phyloP scores from a whole-genome alignment of 495 filamentous ascomycete species.

The Lepraria neglecta region DNA sequence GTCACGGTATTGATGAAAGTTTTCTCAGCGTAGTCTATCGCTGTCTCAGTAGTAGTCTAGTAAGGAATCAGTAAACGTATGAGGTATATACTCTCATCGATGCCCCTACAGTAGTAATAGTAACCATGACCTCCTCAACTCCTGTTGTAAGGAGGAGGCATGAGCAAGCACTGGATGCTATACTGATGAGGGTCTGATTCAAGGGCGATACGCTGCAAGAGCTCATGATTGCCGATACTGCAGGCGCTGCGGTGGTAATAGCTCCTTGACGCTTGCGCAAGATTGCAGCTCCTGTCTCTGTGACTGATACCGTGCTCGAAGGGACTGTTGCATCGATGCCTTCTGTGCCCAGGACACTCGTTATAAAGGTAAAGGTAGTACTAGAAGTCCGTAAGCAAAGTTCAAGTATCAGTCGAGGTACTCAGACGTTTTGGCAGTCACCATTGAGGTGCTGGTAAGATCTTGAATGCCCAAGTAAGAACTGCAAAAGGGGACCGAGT shows the following conservation, averaged over 20 bases:
- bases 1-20: conserved; percentile 13
- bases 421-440: conserved; percentile 20
- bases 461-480: not conserved
- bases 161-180: conserved; percentile 28
- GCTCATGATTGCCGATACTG: conserved; percentile 5
- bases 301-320: conserved; percentile 11
- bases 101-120: conserved; percentile 14
- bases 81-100: not conserved
- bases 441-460: conserved; percentile 12
- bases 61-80: conserved; percentile 1
- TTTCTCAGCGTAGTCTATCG: conserved; percentile 9
- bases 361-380: conserved; percentile 16
- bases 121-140: conserved; percentile 18
- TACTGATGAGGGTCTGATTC: conserved; percentile 14
- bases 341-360: not conserved
- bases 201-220: conserved; percentile 7
- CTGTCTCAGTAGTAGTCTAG: conserved; percentile 16
- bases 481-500: conserved; percentile 17
- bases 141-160: conserved; percentile 25
- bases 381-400: conserved; percentile 11
- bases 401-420: not conserved
- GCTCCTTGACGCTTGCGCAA: conserved; percentile 18
- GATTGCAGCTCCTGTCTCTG: not conserved
- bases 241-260: conserved; percentile 3
- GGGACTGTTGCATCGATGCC: conserved; percentile 10